phyloP scores from a whole-genome alignment of 805 yeast species.

The baker's yeast (Saccharomyces cerevisiae) region DNA sequence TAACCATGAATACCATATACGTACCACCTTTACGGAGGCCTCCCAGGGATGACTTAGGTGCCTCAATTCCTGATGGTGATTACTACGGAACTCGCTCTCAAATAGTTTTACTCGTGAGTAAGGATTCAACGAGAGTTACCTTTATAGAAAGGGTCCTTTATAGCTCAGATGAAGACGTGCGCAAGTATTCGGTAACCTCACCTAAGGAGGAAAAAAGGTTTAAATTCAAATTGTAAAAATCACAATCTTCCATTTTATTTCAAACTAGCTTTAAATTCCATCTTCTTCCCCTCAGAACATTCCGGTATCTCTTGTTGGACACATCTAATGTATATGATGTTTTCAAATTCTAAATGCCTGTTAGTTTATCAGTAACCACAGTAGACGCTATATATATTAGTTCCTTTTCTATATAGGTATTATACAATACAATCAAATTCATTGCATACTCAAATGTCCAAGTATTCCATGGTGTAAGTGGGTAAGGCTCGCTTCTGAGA shows the following conservation, averaged over 20 bases:
- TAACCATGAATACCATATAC: slow-evolving; percentile 53
- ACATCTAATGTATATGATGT: neutral
- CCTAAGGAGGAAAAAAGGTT: slow-evolving; percentile 18
- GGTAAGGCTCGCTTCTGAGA: slow-evolving; percentile 14
- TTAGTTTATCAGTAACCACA: neutral
- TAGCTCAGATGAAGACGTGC: slow-evolving; percentile 34
- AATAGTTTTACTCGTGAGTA: slow-evolving; percentile 58
- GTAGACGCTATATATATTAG: neutral
- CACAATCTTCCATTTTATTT: neutral
- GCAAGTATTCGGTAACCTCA: slow-evolving; percentile 12
- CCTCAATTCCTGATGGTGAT: slow-evolving; percentile 35
- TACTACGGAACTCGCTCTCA: slow-evolving; percentile 86
- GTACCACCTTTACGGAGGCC: slow-evolving; percentile 54
- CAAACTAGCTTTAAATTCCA: neutral
- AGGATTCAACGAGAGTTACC: slow-evolving; percentile 37
- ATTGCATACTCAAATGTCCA: slow-evolving; percentile 12
- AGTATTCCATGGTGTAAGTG: slow-evolving; percentile 26
- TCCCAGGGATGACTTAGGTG: slow-evolving; percentile 24
- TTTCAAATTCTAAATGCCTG: neutral
- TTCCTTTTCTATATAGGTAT: neutral
- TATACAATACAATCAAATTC: neutral
- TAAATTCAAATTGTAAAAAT: slow-evolving; percentile 17
- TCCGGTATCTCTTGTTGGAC: neutral
- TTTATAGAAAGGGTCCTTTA: slow-evolving; percentile 60
- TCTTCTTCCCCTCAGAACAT: neutral